phyloP scores from a whole-genome alignment of 2,329 filamentous ascomycete genomes.

The Thelonectria blattea region DNA sequence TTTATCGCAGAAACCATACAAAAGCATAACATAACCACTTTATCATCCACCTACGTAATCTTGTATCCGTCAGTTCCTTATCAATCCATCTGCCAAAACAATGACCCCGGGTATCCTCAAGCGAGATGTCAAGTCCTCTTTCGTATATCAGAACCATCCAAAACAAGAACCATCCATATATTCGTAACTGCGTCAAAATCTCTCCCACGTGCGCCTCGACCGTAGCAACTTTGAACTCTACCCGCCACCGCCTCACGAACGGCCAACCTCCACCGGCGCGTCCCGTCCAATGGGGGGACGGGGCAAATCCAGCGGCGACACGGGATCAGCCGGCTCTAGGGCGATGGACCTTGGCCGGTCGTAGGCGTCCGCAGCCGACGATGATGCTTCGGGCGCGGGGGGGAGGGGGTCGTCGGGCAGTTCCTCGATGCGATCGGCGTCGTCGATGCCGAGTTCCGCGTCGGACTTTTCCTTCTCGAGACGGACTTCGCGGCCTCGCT shows the following conservation, averaged over 20 bases:
- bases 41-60: slow-evolving; percentile 20
- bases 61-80: not conserved
- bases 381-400: slow-evolving; percentile 41
- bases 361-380: not conserved
- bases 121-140: slow-evolving; percentile 9
- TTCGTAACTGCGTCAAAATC: slow-evolving; percentile 20
- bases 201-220: not conserved
- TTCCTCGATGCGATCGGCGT: slow-evolving; percentile 53
- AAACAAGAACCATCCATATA: slow-evolving; percentile 9
- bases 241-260: slow-evolving; percentile 19
- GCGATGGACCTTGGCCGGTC: not conserved
- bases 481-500: slow-evolving; percentile 85
- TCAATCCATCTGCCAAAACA: not conserved
- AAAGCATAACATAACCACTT: slow-evolving; percentile 9
- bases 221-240: not conserved
- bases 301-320: slow-evolving; percentile 27
- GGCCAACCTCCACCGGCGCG: slow-evolving; percentile 15
- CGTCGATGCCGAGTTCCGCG: slow-evolving; percentile 45
- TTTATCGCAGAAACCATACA: slow-evolving; percentile 3
- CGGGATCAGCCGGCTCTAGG: slow-evolving; percentile 2
- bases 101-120: slow-evolving; percentile 13
- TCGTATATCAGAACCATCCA: slow-evolving; percentile 14
- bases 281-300: slow-evolving; percentile 14
- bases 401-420: slow-evolving; percentile 55
- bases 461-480: slow-evolving; percentile 65